A percentile compares a stretch with the other conserved stretches of the same genome.
phyloP scores from a whole-genome alignment of 306 rosid genomes.

The Mimosa bimucronata region DNA sequence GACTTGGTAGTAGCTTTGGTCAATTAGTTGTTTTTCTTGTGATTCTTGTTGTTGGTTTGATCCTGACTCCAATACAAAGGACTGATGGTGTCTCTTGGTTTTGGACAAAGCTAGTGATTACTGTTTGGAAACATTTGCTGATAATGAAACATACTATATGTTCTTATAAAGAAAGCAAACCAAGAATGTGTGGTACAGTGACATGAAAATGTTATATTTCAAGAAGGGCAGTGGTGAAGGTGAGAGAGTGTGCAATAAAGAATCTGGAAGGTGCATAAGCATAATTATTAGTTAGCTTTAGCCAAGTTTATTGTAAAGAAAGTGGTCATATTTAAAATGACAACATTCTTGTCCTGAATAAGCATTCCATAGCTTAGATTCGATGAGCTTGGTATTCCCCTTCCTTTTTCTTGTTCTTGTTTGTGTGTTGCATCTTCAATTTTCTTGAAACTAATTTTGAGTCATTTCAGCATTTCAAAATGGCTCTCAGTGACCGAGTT shows the following conservation, averaged over 20 bases:
- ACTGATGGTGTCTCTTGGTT: not conserved
- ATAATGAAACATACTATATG: not conserved
- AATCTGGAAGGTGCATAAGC: not conserved
- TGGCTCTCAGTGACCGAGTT: not conserved
- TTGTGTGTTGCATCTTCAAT: not conserved
- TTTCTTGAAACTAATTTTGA: not conserved
- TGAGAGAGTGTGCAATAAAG: not conserved
- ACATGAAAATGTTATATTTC: not conserved
- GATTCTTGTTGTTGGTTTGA: not conserved
- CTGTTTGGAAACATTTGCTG: not conserved
- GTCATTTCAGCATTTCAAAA: not conserved
- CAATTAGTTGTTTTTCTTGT: conserved; percentile 18
- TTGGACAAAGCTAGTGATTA: not conserved
- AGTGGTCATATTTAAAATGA: not conserved
- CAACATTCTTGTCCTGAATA: not conserved
- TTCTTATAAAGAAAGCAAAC: not conserved
- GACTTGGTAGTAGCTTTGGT: conserved; percentile 2
- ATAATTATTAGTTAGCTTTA: not conserved
- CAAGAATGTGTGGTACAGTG: not conserved
- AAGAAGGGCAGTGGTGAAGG: not conserved
- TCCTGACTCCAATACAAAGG: not conserved
- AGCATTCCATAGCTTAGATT: not conserved
- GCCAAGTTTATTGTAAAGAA: not conserved
- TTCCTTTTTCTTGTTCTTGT: not conserved
- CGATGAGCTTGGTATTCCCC: too few relatives aligned